Evolutionary conservation across 2,329 filamentous ascomycete species (phyloP).

Genomic region (Apiospora koreana): DNA sequence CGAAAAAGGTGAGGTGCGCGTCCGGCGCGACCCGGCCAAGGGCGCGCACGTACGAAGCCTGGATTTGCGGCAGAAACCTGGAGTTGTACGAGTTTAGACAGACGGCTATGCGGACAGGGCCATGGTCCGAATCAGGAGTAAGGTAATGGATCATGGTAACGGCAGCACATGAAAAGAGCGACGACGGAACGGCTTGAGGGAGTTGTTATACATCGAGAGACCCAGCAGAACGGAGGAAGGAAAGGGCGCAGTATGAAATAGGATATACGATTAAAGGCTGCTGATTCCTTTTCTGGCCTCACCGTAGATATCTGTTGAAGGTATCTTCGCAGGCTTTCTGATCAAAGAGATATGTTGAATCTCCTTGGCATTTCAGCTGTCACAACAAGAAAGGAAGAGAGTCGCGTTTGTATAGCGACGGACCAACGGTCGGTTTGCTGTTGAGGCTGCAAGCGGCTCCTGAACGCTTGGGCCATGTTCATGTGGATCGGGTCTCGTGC

Average conservation of each 20-base stretch:
- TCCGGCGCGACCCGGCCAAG: constrained; percentile 32
- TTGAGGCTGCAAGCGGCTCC: neutral
- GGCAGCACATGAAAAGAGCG: neutral
- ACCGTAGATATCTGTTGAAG: constrained; percentile 17
- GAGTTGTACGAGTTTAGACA: constrained; percentile 41
- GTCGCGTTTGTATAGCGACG: neutral
- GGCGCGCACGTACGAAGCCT: constrained; percentile 36
- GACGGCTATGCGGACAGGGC: constrained; percentile 33
- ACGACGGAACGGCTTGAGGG: neutral
- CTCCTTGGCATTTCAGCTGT: neutral
- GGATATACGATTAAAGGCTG: too few species aligned
- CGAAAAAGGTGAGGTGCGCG: constrained; percentile 36
- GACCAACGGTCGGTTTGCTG: neutral
- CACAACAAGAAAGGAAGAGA: neutral
- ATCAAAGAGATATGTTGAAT: constrained; percentile 3
- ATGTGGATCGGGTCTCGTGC: neutral
- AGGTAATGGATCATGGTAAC: neutral
- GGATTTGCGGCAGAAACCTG: constrained; percentile 35
- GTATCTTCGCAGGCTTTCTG: constrained; percentile 12
- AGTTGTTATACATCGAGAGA: neutral
- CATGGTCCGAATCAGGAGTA: neutral
- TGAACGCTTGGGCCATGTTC: constrained; percentile 7
- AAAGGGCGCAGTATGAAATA: neutral
- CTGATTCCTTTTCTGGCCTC: neutral
- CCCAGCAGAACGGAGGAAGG: neutral